These are phyloP conservation scores for Verticillium albo-atrum DNA, from an alignment of 2,329 filamentous ascomycete genomes.

Conservation along the genomic window DNA sequence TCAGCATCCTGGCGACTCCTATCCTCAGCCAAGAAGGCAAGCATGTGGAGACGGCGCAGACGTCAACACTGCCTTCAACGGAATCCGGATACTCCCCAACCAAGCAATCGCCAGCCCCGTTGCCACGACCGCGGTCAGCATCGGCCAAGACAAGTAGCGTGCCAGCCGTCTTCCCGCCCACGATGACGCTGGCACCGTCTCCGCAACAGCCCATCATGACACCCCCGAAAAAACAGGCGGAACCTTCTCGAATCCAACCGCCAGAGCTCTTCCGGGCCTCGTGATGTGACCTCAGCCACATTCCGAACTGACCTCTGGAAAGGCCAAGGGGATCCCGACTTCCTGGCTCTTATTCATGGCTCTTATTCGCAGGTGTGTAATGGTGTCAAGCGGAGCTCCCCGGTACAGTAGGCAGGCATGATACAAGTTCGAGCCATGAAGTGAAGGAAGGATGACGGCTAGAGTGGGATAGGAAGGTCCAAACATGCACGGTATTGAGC, in stretches of 20 bases:
- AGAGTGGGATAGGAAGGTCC: background rate
- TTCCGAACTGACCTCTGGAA: background rate
- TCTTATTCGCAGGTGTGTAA: too few relatives aligned
- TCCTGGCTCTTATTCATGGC: too few relatives aligned
- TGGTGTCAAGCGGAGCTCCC: too few relatives aligned
- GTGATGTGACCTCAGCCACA: background rate
- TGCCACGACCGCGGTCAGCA: conserved; percentile 14
- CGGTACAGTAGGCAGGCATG: too few relatives aligned
- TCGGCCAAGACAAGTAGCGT: conserved; percentile 10
- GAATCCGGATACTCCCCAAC: conserved; percentile 46
- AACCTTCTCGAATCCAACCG: conserved; percentile 15
- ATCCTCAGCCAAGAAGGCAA: conserved; percentile 11
- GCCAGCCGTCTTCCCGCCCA: conserved; percentile 51
- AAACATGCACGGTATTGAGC: background rate
- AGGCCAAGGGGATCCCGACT: background rate
- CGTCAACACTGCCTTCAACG: conserved; percentile 26
- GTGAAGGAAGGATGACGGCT: too few relatives aligned
- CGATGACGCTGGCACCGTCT: conserved; percentile 53
- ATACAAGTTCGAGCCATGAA: too few relatives aligned
- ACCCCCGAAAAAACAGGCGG: conserved; percentile 53
- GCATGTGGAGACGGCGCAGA: conserved; percentile 6
- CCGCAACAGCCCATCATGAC: conserved; percentile 53
- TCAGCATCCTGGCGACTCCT: conserved; percentile 10
- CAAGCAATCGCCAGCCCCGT: conserved; percentile 43
- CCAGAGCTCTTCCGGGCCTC: background rate